Evolutionary conservation across 768 basidiomycete species (phyloP), one percentile per base, ranked within the genome.

Genomic region (Thelephora ganbajun): DNA sequence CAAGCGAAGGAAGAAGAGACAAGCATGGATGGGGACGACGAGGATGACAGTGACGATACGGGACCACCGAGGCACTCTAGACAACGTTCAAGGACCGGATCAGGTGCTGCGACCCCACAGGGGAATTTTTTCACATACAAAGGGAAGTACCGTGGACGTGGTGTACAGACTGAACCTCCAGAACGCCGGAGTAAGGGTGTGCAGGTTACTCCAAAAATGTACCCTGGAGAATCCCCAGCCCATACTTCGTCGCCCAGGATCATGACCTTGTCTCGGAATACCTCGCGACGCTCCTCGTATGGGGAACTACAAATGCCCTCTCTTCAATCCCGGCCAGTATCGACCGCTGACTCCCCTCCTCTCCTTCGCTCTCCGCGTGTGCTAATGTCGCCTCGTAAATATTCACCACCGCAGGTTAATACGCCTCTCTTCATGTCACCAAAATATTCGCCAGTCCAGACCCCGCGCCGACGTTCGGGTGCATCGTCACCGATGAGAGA

Each of bases 11-110:
- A 66, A 18, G 86, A 87, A 54, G 78, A 69, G 12, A 80, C 74
- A 54, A 89, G 88, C 58, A 74, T 77, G 50, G 87, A 90, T 59
- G 88, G 82, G 4, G 88, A 89, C 54, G 79, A 83, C 50, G 86
- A 87, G 55, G 83, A 83, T 53, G 73, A 72, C 3, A 80, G 83
- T 41, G 76, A 76, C 16, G 22, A n/a, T 22, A 77, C 79, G 33
- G 62, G 63, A 7, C 26, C 45, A 50, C 51, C 19, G 44, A 35
- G 36, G 30, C 5, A 23, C 70, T 72, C 26, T 59, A 55, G 18
- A 52, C 57, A 39, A 54, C 53, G 13, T 56, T 33, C 49, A 54
- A 52, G 56, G 68, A 66, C 49, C 63, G 58, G 18, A 14, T 41
- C 39, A 7, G 39, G 39, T 14, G 11, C 39, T 9, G 22, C 18